phyloP scores from a whole-genome alignment of 2,329 filamentous ascomycete genomes.

The Zasmidium cellare region DNA sequence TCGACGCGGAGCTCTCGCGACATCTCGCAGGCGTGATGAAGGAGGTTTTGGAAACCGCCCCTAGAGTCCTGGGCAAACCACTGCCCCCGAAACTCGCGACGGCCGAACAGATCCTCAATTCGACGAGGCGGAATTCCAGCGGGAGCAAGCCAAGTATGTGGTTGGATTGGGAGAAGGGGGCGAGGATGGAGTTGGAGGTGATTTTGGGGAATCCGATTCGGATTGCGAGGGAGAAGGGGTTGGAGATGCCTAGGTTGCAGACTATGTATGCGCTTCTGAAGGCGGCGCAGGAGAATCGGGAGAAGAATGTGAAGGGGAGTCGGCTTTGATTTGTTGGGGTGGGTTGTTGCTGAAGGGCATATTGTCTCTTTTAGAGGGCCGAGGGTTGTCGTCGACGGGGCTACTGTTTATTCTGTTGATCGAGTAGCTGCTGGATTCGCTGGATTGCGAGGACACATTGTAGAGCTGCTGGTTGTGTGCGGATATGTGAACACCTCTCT shows the following conservation, averaged over 20 bases:
- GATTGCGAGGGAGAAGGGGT: conserved; percentile 62
- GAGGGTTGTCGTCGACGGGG: too few relatives aligned
- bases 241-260: conserved; percentile 67
- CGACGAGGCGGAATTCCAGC: conserved; percentile 61
- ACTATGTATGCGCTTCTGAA: conserved; percentile 65
- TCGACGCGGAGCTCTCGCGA: conserved; percentile 60
- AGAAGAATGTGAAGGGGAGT: conserved; percentile 33
- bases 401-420: too few relatives aligned
- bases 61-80: conserved; percentile 61
- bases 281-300: conserved; percentile 60
- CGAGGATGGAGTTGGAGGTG: conserved; percentile 69
- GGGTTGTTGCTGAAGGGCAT: too few relatives aligned
- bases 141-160: conserved; percentile 66
- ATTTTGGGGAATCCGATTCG: conserved; percentile 70
- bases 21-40: conserved; percentile 68
- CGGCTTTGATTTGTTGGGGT: conserved; percentile 28
- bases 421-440: too few relatives aligned
- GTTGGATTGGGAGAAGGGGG: conserved; percentile 66
- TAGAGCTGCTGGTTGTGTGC: too few relatives aligned
- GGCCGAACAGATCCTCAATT: conserved; percentile 63
- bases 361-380: too few relatives aligned
- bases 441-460: too few relatives aligned
- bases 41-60: conserved; percentile 66
- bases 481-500: too few relatives aligned
- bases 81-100: conserved; percentile 62